These are phyloP conservation scores for Globisporangium middletonii DNA, from an alignment of 352 stramenopile species.

Conservation along the genomic window DNA sequence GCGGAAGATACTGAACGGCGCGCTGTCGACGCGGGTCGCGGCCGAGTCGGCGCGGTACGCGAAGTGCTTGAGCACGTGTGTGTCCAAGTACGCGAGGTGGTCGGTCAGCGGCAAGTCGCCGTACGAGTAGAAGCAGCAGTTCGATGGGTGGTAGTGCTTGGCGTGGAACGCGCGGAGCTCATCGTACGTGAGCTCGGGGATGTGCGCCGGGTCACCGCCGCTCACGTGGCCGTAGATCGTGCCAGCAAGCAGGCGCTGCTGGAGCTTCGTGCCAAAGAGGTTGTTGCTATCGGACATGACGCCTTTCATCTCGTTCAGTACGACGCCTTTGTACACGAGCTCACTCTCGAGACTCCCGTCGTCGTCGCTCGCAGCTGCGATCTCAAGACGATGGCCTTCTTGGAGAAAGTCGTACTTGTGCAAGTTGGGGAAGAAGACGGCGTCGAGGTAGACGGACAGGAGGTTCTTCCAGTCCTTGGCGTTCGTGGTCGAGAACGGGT, in stretches of 20 bases:
- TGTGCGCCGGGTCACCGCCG: conserved; percentile 61
- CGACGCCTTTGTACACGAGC: conserved; percentile 90
- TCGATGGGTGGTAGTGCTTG: conserved; percentile 87
- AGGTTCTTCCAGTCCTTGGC: conserved; percentile 97
- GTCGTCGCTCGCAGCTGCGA: conserved; percentile 26
- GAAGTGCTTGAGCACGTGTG: conserved; percentile 66
- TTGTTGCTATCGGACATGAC: conserved; percentile 95
- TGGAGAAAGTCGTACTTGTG: conserved; percentile 69
- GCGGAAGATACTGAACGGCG: conserved; percentile 38
- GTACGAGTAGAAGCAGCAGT: conserved; percentile 88
- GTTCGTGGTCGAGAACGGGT: conserved; percentile 97
- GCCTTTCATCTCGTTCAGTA: conserved; percentile 99
- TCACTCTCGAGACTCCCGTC: conserved; percentile 20
- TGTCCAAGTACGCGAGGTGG: conserved; percentile 70
- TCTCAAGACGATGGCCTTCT: conserved; percentile 72
- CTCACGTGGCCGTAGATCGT: conserved; percentile 82
- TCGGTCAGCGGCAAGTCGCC: conserved; percentile 77
- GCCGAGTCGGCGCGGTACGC: conserved; percentile 45
- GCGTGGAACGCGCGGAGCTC: conserved; percentile 75
- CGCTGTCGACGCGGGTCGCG: conserved; percentile 34
- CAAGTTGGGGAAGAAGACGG: conserved; percentile 94
- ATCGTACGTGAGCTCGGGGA: conserved; percentile 72
- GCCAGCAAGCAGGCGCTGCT: conserved; percentile 90
- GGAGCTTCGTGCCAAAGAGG: conserved; percentile 86
- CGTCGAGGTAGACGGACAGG: conserved; percentile 96